Evolutionary conservation across 2,329 filamentous ascomycete species (phyloP).

Genomic region (Aspergillus latus): DNA sequence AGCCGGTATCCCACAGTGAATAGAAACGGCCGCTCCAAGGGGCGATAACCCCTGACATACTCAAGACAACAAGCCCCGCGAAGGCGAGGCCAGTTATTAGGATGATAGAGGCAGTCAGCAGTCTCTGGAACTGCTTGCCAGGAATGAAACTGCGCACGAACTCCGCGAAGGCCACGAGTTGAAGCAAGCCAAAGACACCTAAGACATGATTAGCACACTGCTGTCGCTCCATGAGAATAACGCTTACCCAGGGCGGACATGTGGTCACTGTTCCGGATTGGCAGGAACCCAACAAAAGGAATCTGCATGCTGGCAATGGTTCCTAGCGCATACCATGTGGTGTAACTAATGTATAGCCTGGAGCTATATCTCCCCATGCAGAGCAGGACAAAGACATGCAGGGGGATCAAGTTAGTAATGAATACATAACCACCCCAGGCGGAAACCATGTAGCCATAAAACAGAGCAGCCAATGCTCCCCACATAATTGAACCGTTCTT

Average conservation of each 20-base stretch:
- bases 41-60: slow-evolving; percentile 85
- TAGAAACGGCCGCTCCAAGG: slow-evolving; percentile 99
- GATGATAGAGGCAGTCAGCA: slow-evolving; percentile 75
- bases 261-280: slow-evolving; percentile 95
- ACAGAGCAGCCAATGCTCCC: slow-evolving; percentile 90
- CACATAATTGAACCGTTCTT: slow-evolving; percentile 96
- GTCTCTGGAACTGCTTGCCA: slow-evolving; percentile 89
- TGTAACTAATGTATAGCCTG: slow-evolving; percentile 92
- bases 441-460: slow-evolving; percentile 99
- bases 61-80: slow-evolving; percentile 74
- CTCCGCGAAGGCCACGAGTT: slow-evolving; percentile 88
- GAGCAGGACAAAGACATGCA: slow-evolving; percentile 90
- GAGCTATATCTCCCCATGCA: slow-evolving; percentile 97
- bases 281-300: slow-evolving; percentile 95
- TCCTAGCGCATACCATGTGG: slow-evolving; percentile 95
- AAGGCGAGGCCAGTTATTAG: slow-evolving; percentile 72
- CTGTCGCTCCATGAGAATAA: neutral
- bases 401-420: slow-evolving; percentile 93
- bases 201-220: slow-evolving; percentile 22
- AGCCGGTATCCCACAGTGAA: slow-evolving; percentile 97
- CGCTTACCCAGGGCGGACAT: slow-evolving; percentile 87
- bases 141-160: slow-evolving; percentile 86
- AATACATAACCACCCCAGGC: slow-evolving; percentile 99
- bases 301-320: slow-evolving; percentile 99
- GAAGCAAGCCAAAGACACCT: slow-evolving; percentile 94